phyloP scores from a whole-genome alignment of 768 basidiomycete species.

The Naganishia antarctica region DNA sequence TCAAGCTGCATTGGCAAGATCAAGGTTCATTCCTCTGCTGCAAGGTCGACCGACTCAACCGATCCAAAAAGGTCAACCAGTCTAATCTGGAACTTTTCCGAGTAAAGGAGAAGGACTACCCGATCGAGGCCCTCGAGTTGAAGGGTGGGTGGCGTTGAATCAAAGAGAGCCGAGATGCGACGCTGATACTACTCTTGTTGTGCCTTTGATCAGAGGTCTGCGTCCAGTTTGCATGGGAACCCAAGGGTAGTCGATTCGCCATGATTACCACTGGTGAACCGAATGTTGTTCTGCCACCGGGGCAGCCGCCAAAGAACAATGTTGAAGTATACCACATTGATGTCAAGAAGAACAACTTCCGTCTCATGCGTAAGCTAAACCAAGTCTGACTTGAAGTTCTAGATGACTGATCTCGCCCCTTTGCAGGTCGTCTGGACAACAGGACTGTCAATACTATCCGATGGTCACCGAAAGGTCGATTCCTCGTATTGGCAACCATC shows the following conservation, averaged over 20 bases:
- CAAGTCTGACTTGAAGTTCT: not conserved
- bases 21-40: slow-evolving; percentile 97
- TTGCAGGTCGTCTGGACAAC: slow-evolving; percentile 66
- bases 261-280: slow-evolving; percentile 92
- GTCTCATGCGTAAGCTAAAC: slow-evolving; percentile 63
- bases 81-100: slow-evolving; percentile 98
- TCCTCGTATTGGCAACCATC: slow-evolving; percentile 91
- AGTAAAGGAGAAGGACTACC: slow-evolving; percentile 92
- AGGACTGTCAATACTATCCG: slow-evolving; percentile 89
- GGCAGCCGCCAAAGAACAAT: slow-evolving; percentile 91
- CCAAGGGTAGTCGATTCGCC: slow-evolving; percentile 92
- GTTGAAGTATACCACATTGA: slow-evolving; percentile 95
- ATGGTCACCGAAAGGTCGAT: slow-evolving; percentile 94
- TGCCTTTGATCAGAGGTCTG: slow-evolving; percentile 69
- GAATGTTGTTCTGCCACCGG: slow-evolving; percentile 83
- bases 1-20: slow-evolving; percentile 97
- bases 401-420: not conserved
- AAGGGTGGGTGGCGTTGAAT: slow-evolving; percentile 61
- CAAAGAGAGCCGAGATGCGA: not conserved
- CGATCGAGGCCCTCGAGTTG: slow-evolving; percentile 93
- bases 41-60: slow-evolving; percentile 74
- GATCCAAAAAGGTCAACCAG: slow-evolving; percentile 96
- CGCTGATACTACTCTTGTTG: slow-evolving; percentile 3
- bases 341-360: slow-evolving; percentile 86
- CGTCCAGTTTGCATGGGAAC: slow-evolving; percentile 96